Evolutionary conservation across 441 rosid species (phyloP).

Genomic region (Populus trichocarpa): DNA sequence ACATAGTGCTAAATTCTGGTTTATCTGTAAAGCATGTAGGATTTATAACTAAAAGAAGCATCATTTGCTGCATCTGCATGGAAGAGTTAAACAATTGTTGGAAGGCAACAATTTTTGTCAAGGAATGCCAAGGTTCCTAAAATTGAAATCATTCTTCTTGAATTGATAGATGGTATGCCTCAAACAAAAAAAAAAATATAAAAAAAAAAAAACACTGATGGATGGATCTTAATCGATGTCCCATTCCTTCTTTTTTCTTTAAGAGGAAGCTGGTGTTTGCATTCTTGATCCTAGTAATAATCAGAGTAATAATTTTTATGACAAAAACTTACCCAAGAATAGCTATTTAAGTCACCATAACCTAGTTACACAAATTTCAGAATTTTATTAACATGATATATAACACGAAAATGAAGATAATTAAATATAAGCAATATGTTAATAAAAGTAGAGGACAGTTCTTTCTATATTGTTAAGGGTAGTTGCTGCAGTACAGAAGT

Average conservation of each 20-base stretch:
- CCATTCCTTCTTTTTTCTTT: no score
- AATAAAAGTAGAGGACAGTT: not conserved
- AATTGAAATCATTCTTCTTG: not conserved
- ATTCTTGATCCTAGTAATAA: not conserved
- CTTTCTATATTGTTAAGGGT: not conserved
- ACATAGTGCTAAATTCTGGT: not conserved
- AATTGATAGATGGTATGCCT: no score
- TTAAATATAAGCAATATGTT: not conserved
- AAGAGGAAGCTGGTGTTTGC: no score
- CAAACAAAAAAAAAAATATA: no score
- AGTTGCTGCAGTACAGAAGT: not conserved
- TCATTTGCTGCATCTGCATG: not conserved
- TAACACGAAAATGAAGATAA: not conserved
- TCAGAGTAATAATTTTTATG: not conserved
- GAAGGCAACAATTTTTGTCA: not conserved
- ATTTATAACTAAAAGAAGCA: constrained; percentile 13
- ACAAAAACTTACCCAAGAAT: not conserved
- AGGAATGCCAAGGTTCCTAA: not conserved
- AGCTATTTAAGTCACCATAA: not conserved
- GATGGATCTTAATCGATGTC: not conserved
- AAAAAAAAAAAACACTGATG: not conserved
- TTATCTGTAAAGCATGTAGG: not conserved
- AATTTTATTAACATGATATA: not conserved
- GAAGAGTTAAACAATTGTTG: constrained; percentile 1
- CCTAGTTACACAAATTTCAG: not conserved